These are phyloP conservation scores for Excoecaria agallocha DNA, from an alignment of 345 rosid species.

Conservation along the genomic window DNA sequence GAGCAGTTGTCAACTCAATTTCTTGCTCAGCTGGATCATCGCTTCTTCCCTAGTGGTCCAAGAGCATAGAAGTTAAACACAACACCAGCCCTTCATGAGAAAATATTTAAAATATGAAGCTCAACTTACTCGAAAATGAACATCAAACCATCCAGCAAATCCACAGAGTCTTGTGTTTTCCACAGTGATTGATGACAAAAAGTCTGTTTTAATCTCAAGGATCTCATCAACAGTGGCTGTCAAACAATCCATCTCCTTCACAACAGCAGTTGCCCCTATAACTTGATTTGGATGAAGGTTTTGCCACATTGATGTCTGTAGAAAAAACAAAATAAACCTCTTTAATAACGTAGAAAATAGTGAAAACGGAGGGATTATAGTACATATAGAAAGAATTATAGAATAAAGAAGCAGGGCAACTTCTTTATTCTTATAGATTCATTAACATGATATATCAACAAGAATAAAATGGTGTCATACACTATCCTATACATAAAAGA, in stretches of 20 bases:
- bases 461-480: neutral
- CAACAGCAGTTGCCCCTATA: slow-evolving; percentile 64
- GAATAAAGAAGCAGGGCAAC: neutral
- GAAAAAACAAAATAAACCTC: slow-evolving; percentile 2
- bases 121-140: slow-evolving; percentile 81
- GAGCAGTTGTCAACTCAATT: slow-evolving; percentile 87
- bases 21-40: slow-evolving; percentile 71
- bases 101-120: slow-evolving; percentile 3
- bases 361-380: neutral
- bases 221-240: slow-evolving; percentile 75
- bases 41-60: slow-evolving; percentile 57
- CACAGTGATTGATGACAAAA: slow-evolving; percentile 46
- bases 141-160: slow-evolving; percentile 97
- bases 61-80: slow-evolving; percentile 2
- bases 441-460: neutral
- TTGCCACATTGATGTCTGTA: slow-evolving; percentile 89
- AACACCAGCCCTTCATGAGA: neutral
- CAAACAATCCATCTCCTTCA: slow-evolving; percentile 86
- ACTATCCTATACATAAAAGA: neutral
- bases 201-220: slow-evolving; percentile 57
- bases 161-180: slow-evolving; percentile 61
- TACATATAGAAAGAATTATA: neutral
- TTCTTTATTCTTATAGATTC: slow-evolving; percentile 2
- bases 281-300: slow-evolving; percentile 88
- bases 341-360: slow-evolving; percentile 7